Evolutionary conservation across 73 alveolate species (phyloP), one percentile per base, ranked within the genome.

Genomic region (Paramecium sonneborni): DNA sequence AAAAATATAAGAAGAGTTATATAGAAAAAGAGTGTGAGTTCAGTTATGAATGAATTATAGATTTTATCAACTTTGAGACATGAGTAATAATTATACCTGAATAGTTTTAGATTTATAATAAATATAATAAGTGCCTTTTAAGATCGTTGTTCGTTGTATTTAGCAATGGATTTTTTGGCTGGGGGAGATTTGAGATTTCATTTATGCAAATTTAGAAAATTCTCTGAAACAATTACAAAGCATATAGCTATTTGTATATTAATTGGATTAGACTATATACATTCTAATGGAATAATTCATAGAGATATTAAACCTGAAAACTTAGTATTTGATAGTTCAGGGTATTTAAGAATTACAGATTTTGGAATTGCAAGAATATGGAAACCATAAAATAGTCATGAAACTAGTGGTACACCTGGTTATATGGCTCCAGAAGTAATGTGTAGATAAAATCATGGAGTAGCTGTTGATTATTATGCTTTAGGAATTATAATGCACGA

Each of bases 271-370:
- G 99, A 97, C 43, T 97, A 98, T 85, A 94, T 98, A 93, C 99
- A 98, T 92, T 92, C 79, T 32, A 96, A 98, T 58, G 95, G 96
- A 32, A 94, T 97, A 8, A 96, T 98, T 26, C 99, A 98, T 91
- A 87, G 99, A 93, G 99, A 98, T 89, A 96, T 98, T 11, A 98
- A 98, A 92, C 99, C 99, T 21, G 99, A 98, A 93, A 98, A 98
- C 86, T 92, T 98, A 44, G 97, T 98, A 20, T 95, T 95, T 58
- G 99, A 98, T 92, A 91, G 69, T 34, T 56, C 2, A 30, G 94
- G 99, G 6, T 97, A 97, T 92, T 85, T 97, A 28, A 95, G 96
- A 88, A 93, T 97, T 12, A 96, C 98, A 41, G 99, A 97, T 92
- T 93, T 97, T 87, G 99, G 99, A 4, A 97, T 97, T 35, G 96